These are phyloP conservation scores for Lodderomyces metapsilosis DNA, from an alignment of 1,139 yeast genomes.

Conservation along the genomic window DNA sequence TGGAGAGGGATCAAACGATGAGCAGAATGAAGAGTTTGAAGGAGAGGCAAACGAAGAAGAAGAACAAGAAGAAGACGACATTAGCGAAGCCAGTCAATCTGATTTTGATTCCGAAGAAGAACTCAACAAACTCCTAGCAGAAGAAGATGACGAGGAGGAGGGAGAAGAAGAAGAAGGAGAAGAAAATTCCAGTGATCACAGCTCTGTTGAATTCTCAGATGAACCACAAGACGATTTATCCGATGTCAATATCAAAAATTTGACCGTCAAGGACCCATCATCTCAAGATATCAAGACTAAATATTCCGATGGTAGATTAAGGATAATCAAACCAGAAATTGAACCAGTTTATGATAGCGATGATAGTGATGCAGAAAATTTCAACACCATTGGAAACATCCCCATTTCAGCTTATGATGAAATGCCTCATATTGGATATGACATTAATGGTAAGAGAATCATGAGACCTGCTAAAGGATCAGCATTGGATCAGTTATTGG, in stretches of 20 bases:
- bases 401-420: conserved; percentile 94
- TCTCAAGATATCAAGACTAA: conserved; percentile 41
- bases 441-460: conserved; percentile 93
- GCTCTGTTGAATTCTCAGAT: conserved; percentile 5
- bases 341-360: conserved; percentile 92
- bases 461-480: conserved; percentile 99
- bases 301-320: conserved; percentile 76
- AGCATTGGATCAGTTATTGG: conserved; percentile 86
- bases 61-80: conserved; percentile 27
- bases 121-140: conserved; percentile 56
- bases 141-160: conserved; percentile 45
- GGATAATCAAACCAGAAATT: conserved; percentile 83
- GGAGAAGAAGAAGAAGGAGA: conserved; percentile 50
- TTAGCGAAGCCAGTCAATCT: conserved; percentile 13
- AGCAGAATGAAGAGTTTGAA: conserved; percentile 27
- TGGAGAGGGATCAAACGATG: conserved; percentile 26
- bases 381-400: conserved; percentile 88
- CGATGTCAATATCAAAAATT: conserved; percentile 50
- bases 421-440: conserved; percentile 96
- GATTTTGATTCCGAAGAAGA: conserved; percentile 59
- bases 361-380: conserved; percentile 82
- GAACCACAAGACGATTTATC: conserved; percentile 39
- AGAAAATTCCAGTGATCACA: conserved; percentile 17
- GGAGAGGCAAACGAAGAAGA: conserved; percentile 29
- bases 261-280: conserved; percentile 34